phyloP scores from a whole-genome alignment of 345 rosid genomes.

The Eucalyptus albens region DNA sequence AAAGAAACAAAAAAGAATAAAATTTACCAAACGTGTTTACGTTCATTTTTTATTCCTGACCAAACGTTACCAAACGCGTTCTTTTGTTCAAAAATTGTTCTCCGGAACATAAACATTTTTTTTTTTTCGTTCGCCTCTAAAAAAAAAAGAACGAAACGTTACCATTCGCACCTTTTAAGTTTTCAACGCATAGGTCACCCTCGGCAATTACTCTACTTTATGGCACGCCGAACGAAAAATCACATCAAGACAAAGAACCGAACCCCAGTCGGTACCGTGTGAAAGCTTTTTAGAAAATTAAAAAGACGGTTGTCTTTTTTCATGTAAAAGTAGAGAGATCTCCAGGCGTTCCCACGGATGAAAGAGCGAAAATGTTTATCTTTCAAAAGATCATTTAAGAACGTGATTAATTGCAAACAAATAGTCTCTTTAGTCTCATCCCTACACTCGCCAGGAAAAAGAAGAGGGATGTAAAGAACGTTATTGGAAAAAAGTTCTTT shows the following conservation, averaged over 20 bases:
- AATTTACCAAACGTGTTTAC: no score
- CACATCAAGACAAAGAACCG: background rate
- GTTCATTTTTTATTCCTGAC: no score
- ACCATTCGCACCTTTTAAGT: no score
- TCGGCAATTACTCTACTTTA: background rate
- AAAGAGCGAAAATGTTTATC: background rate
- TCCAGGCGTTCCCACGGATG: background rate
- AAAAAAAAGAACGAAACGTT: no score
- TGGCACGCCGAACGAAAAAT: background rate
- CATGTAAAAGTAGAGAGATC: background rate
- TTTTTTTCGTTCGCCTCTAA: no score
- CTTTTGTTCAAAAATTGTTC: no score
- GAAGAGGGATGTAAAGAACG: background rate
- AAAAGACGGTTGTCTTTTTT: background rate
- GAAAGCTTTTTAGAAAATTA: background rate
- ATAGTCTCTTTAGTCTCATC: background rate
- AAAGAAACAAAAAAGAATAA: no score
- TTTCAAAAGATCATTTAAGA: background rate
- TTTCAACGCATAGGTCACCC: background rate
- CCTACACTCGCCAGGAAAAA: background rate
- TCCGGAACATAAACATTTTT: no score
- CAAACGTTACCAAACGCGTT: no score
- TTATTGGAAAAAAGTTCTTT: background rate
- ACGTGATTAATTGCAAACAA: background rate
- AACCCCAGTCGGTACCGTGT: background rate